Conservation (phyloP, 805 yeast genomes). For the Ogataea paraovalis region DNA sequence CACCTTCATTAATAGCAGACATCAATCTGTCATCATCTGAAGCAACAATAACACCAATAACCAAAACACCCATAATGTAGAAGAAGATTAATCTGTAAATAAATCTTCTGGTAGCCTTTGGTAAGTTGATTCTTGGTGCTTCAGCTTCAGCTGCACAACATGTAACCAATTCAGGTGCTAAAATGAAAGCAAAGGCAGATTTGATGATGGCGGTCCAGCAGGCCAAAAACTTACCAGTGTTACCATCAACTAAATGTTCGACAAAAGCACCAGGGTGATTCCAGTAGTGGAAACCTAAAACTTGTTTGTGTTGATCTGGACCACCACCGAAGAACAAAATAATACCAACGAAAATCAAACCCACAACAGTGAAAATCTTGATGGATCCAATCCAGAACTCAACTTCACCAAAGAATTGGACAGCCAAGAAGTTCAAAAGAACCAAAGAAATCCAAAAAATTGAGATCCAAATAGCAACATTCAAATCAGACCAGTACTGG, state of each 20-base stretch:
- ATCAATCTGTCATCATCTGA: slow-evolving; percentile 38
- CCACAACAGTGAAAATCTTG: slow-evolving; percentile 62
- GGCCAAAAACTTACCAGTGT: slow-evolving; percentile 60
- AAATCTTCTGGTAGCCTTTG: slow-evolving; percentile 32
- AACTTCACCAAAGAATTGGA: slow-evolving; percentile 45
- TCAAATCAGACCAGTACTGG: slow-evolving; percentile 56
- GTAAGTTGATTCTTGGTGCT: slow-evolving; percentile 30
- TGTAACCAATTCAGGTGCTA: slow-evolving; percentile 31
- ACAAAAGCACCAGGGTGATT: slow-evolving; percentile 42
- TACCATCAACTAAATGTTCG: slow-evolving; percentile 45
- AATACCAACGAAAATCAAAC: slow-evolving; percentile 53
- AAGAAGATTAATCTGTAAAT: slow-evolving; percentile 31
- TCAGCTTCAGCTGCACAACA: slow-evolving; percentile 32
- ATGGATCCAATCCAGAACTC: slow-evolving; percentile 66
- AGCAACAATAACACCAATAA: slow-evolving; percentile 48
- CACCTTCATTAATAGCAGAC: slow-evolving; percentile 43
- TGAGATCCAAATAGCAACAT: slow-evolving; percentile 59
- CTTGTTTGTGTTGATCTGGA: slow-evolving; percentile 42
- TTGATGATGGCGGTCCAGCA: slow-evolving; percentile 60
- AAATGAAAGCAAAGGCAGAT: slow-evolving; percentile 61
- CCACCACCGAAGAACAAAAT: slow-evolving; percentile 66
- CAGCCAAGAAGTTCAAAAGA: slow-evolving; percentile 48
- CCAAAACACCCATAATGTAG: slow-evolving; percentile 32
- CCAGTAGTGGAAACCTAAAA: slow-evolving; percentile 44
- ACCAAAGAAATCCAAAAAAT: slow-evolving; percentile 47